These are phyloP conservation scores for Alternaria triticimaculans DNA, from an alignment of 2,329 filamentous ascomycete species.

Conservation along the genomic window DNA sequence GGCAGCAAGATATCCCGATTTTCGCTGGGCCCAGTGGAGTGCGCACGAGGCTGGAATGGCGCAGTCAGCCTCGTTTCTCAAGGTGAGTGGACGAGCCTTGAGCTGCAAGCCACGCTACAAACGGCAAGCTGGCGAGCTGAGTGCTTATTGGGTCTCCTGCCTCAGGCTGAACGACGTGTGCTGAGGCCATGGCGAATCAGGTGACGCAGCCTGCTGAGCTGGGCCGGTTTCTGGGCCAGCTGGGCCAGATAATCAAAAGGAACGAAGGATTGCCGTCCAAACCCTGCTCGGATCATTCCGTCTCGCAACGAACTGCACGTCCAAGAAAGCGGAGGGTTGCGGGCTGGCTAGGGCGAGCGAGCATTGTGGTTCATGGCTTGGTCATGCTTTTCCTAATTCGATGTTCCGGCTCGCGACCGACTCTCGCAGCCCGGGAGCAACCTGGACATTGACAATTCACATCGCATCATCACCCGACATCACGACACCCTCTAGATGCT, in stretches of 20 bases:
- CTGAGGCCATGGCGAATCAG: conserved; percentile 39
- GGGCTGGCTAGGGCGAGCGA: conserved; percentile 23
- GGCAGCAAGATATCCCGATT: conserved; percentile 46
- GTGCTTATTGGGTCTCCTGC: conserved; percentile 42
- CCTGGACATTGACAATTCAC: neutral
- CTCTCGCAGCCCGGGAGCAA: neutral
- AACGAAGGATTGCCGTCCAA: conserved; percentile 35
- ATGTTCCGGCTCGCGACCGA: conserved; percentile 19
- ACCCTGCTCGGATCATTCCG: conserved; percentile 44
- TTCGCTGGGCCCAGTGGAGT: conserved; percentile 37
- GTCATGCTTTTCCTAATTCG: conserved; percentile 34
- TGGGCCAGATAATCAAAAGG: conserved; percentile 41
- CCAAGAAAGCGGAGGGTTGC: conserved; percentile 29
- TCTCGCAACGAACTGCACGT: conserved; percentile 25
- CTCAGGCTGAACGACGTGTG: conserved; percentile 36
- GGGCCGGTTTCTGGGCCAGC: conserved; percentile 29
- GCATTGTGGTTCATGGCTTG: conserved; percentile 28
- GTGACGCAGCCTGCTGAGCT: conserved; percentile 28
- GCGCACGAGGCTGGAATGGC: conserved; percentile 47
- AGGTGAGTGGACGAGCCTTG: conserved; percentile 44
- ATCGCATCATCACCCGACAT: conserved; percentile 15
- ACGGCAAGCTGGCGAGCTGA: conserved; percentile 45
- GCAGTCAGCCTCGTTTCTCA: conserved; percentile 49
- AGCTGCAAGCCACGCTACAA: conserved; percentile 46
- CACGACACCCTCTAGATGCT: conserved; percentile 10